Conservation (phyloP, 345 rosid genomes). For the Microcos paniculata region DNA sequence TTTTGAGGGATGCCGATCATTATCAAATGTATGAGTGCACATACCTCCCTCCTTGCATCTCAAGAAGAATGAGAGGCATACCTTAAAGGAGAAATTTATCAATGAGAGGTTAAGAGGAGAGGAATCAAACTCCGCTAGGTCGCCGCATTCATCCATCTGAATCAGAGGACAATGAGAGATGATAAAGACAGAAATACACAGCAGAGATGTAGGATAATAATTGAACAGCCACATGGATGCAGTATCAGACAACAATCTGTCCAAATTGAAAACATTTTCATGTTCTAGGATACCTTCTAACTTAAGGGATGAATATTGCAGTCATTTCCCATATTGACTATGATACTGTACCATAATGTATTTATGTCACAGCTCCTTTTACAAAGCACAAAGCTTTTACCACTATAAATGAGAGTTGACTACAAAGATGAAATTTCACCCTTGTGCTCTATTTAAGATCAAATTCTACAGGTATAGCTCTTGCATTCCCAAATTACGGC, state of each 20-base stretch:
- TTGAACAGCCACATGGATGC: neutral
- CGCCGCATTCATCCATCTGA: conserved; percentile 70
- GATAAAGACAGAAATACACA: neutral
- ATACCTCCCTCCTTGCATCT: neutral
- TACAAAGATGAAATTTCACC: neutral
- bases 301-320: neutral
- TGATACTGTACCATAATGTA: neutral
- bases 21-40: neutral
- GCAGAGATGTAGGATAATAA: neutral
- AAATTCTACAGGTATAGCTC: neutral
- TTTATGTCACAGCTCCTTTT: too few relatives aligned
- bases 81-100: conserved; percentile 84
- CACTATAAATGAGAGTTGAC: neutral
- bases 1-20: neutral
- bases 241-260: neutral
- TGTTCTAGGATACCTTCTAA: neutral
- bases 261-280: neutral
- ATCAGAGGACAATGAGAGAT: neutral
- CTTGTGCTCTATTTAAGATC: neutral
- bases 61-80: conserved; percentile 21
- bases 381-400: neutral
- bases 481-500: neutral
- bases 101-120: conserved; percentile 57
- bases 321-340: neutral
- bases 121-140: conserved; percentile 52